Base-by-base conservation (phyloP, 495 filamentous ascomycete genomes). In the Xylaria grammica region DNA sequence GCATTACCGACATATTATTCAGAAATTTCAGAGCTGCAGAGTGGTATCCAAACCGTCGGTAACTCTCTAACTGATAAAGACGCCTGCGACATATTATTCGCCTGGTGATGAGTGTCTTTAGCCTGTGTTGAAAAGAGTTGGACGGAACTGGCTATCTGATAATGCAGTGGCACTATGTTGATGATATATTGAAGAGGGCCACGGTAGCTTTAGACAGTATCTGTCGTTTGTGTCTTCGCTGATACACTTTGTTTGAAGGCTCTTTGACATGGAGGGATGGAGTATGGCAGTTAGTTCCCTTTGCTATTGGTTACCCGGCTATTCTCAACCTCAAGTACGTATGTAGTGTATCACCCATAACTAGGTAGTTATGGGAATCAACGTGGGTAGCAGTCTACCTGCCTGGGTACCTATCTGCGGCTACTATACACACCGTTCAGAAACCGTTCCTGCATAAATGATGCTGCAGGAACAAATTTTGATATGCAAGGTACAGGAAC, bases 371-470 rank as follows among this genome's bases (percentile, higher is more conserved):
- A 49, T 26, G 30, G 40, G 26, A 26, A 60, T 38, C n/a, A 54
- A 45, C 49, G 38, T 54, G 60, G 51, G 61, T 36, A 52, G 50
- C 52, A 24, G n/a, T 32, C 58, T n/a, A 22, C 24, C 48, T 36
- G 32, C 32, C 32, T 36, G n/a, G n/a, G 40, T 42, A 42, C 6
- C 6, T 42, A 51, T 15, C 48, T 63, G 60, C 60, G 55, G 60
- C 60, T 38, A 60, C 30, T 65, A 67, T 63, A n/a, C n/a, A n/a
- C n/a, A n/a, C n/a, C n/a, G n/a, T n/a, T n/a, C n/a, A n/a, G n/a
- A n/a, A n/a, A n/a, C 69, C 63, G 72, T 74, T 74, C 72, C 72
- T 74, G 72, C 72, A 74, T 70, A 66, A 70, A 60, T 65, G 69
- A 62, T 67, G 60, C 60, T 74, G 72, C 72, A 72, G 72, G 72